phyloP scores from a whole-genome alignment of 805 yeast species.

The Candida loeiensis region DNA sequence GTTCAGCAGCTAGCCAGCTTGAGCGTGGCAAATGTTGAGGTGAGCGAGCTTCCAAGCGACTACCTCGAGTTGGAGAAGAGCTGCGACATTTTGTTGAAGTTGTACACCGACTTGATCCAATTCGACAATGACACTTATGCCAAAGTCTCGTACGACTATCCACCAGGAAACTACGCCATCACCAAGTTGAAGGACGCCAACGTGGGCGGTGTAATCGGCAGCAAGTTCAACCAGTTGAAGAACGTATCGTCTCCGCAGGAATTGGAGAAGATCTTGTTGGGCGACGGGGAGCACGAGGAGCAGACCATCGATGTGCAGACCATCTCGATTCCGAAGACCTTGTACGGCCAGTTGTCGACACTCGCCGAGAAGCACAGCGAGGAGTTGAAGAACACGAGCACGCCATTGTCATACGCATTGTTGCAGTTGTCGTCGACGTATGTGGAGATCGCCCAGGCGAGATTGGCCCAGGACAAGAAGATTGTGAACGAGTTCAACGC shows the following conservation, averaged over 20 bases:
- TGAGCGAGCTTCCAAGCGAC: slow-evolving; percentile 71
- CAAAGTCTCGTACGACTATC: slow-evolving; percentile 76
- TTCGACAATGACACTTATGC: slow-evolving; percentile 55
- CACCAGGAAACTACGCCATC: slow-evolving; percentile 53
- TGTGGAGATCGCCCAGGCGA: slow-evolving; percentile 60
- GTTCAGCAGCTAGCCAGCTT: slow-evolving; percentile 34
- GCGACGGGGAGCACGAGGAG: slow-evolving; percentile 19
- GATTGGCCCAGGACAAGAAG: slow-evolving; percentile 66
- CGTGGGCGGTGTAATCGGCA: slow-evolving; percentile 54
- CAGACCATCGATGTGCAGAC: slow-evolving; percentile 28
- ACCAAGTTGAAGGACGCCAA: slow-evolving; percentile 62
- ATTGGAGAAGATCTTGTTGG: slow-evolving; percentile 54
- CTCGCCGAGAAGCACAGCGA: slow-evolving; percentile 52
- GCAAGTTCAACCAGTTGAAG: slow-evolving; percentile 56
- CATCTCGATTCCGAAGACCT: slow-evolving; percentile 58
- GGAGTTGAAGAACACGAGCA: slow-evolving; percentile 41
- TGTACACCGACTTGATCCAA: slow-evolving; percentile 50
- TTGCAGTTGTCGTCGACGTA: slow-evolving; percentile 54
- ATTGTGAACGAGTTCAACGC: slow-evolving; percentile 58
- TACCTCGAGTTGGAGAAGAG: slow-evolving; percentile 64
- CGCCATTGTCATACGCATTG: slow-evolving; percentile 52
- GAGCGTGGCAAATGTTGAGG: slow-evolving; percentile 47
- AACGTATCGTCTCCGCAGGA: slow-evolving; percentile 66
- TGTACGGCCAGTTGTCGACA: slow-evolving; percentile 65
- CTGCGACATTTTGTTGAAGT: slow-evolving; percentile 60